Percentiles rank a stretch among this genome's conserved stretches.
phyloP scores from a whole-genome alignment of 1,284 basidiomycete species.

The Puccinia hordei region DNA sequence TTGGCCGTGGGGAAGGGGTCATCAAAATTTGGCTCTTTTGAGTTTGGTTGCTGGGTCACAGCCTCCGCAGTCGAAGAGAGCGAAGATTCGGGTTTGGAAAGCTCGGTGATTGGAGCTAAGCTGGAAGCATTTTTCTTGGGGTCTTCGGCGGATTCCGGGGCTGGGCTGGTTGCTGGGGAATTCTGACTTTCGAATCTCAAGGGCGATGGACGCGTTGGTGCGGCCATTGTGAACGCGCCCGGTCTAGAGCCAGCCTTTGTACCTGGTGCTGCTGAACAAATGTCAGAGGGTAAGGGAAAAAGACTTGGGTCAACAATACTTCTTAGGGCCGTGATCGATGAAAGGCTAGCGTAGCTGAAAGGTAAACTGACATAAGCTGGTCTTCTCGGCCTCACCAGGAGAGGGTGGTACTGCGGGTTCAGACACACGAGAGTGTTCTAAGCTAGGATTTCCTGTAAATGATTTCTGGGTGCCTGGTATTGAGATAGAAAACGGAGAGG shows the following conservation, averaged over 20 bases:
- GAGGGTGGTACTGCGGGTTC: not conserved
- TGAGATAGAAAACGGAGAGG: no score
- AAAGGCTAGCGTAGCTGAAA: not conserved
- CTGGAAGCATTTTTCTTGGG: not conserved
- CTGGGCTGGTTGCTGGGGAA: not conserved
- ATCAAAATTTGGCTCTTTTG: not conserved
- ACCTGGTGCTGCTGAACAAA: not conserved
- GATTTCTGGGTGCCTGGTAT: no score
- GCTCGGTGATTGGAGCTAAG: not conserved
- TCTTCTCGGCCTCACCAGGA: not conserved
- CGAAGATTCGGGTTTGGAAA: slow-evolving; percentile 10
- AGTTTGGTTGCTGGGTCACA: not conserved
- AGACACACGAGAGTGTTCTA: not conserved
- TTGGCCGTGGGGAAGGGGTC: not conserved
- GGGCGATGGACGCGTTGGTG: slow-evolving; percentile 27
- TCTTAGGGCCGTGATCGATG: not conserved
- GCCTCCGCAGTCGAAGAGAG: not conserved
- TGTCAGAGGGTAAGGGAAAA: not conserved
- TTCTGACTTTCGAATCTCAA: slow-evolving; percentile 30
- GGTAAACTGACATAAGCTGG: not conserved
- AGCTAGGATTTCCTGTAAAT: not conserved
- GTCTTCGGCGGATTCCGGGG: not conserved
- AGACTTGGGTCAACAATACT: not conserved
- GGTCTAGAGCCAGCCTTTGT: slow-evolving; percentile 16
- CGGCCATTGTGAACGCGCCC: slow-evolving; percentile 27